phyloP scores from a whole-genome alignment of 176 grass and related monocot genomes.

The Triticum turgidum region DNA sequence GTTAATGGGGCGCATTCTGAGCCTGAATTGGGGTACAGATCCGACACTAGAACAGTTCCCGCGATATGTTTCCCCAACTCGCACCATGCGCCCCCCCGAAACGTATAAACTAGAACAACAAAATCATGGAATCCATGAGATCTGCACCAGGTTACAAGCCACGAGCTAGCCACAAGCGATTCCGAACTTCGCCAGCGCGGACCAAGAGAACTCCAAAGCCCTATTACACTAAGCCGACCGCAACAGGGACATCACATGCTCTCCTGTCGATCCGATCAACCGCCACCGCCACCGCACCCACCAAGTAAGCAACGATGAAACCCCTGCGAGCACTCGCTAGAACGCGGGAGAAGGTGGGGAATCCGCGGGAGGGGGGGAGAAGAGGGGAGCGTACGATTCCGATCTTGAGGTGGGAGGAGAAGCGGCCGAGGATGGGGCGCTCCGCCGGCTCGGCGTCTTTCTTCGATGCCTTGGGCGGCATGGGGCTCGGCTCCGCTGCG shows the following conservation, averaged over 20 bases:
- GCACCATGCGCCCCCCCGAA: no score
- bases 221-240: no score
- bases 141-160: no score
- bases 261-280: not conserved
- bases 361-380: not conserved
- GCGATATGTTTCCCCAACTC: not conserved
- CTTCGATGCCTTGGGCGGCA: constrained; percentile 93
- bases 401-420: constrained; percentile 99
- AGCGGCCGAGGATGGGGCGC: constrained; percentile 93
- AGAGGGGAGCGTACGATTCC: constrained; percentile 65
- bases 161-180: no score
- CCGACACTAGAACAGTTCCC: not conserved
- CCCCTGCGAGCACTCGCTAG: not conserved
- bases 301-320: not conserved
- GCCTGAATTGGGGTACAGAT: not conserved
- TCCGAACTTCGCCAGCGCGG: no score
- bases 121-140: no score
- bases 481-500: constrained; percentile 5
- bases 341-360: not conserved
- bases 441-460: constrained; percentile 74
- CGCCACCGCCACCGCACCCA: not conserved
- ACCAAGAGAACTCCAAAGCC: no score
- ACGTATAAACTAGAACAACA: no score
- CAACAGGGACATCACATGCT: not conserved
- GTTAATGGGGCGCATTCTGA: not conserved